Evolutionary conservation across 805 yeast species (phyloP), one percentile per base, ranked within the genome.

Genomic region (Clavispora phyllophila): DNA sequence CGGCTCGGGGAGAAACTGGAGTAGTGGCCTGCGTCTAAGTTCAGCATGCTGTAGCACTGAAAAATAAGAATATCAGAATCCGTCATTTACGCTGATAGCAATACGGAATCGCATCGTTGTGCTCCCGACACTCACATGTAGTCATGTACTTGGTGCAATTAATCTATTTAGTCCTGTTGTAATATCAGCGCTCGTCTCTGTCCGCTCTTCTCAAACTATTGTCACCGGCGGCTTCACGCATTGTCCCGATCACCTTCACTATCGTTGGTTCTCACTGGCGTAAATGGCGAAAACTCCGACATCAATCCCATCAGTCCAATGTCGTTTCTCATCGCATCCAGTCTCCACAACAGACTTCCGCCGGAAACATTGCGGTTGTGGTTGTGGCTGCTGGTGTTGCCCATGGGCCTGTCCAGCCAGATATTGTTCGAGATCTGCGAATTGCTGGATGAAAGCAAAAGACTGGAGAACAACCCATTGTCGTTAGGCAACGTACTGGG

Each of bases 371-470:
- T 40, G 12, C 47, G 40, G 33, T 38, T 45, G 42, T 49, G 53
- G 19, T 46, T 43, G n/a, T 24, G 35, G 28, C 31, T 18, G n/a
- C 36, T 20, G 9, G 42, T 39, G 14, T 8, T 29, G n/a, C 20
- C 33, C 36, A 41, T 31, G 8, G 44, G 46, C 10, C 43, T 39
- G 31, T 45, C 52, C 55, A 51, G 55, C 55, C 55, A 51, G 24
- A 51, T 51, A 18, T 42, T 49, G 8, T 48, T 34, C 4, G 46
- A 26, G 5, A 37, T 7, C 40, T 37, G 40, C 34, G 31, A 26
- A 6, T 31, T 37, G 19, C 43, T 34, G 5, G 42, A 37, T 6
- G 54, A 40, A 22, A 51, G 46, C 26, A 43, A 31, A 18, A 49
- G 31, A 23, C 42, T 41, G 39, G 36, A 41, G 35, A 48, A 40